Percentiles rank a stretch among this genome's conserved stretches.
Evolutionary conservation across 2,329 filamentous ascomycete genomes (phyloP).

Genomic region (Madurella mycetomatis): DNA sequence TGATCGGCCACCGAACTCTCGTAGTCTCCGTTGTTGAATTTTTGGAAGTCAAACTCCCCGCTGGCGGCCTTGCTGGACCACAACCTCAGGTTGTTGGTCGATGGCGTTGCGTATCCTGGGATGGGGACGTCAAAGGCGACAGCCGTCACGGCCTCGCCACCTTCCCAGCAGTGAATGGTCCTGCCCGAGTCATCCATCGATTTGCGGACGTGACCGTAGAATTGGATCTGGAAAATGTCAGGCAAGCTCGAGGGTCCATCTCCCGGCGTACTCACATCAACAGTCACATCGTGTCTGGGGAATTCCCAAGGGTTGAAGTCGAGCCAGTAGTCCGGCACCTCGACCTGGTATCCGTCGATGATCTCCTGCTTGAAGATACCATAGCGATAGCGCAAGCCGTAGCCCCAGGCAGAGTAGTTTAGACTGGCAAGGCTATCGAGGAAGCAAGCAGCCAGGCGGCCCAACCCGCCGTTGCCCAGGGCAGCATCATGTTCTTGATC

Average conservation of each 20-base stretch:
- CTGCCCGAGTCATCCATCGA: conserved; percentile 72
- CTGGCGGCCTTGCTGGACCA: conserved; percentile 98
- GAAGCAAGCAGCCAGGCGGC: conserved; percentile 92
- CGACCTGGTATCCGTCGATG: conserved; percentile 94
- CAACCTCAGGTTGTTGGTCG: conserved; percentile 92
- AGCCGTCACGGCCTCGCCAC: conserved; percentile 86
- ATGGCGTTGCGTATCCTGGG: conserved; percentile 82
- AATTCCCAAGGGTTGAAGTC: conserved; percentile 99
- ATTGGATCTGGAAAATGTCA: conserved; percentile 62
- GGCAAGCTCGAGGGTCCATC: not conserved
- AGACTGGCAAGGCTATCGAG: conserved; percentile 92
- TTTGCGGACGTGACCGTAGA: conserved; percentile 82
- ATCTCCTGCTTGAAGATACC: conserved; percentile 99
- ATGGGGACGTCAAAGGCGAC: conserved; percentile 92
- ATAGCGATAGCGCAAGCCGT: conserved; percentile 91
- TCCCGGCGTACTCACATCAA: conserved; percentile 58
- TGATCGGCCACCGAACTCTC: conserved; percentile 97
- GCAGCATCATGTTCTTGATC: conserved; percentile 93
- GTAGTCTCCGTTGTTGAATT: conserved; percentile 98
- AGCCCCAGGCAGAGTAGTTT: conserved; percentile 96
- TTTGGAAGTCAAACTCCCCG: conserved; percentile 98
- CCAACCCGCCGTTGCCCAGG: conserved; percentile 91
- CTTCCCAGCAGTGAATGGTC: conserved; percentile 74
- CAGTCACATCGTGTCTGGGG: conserved; percentile 87
- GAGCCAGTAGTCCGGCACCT: conserved; percentile 98